Conservation (phyloP, 805 yeast genomes). For the Wickerhamiella sorbophila region DNA sequence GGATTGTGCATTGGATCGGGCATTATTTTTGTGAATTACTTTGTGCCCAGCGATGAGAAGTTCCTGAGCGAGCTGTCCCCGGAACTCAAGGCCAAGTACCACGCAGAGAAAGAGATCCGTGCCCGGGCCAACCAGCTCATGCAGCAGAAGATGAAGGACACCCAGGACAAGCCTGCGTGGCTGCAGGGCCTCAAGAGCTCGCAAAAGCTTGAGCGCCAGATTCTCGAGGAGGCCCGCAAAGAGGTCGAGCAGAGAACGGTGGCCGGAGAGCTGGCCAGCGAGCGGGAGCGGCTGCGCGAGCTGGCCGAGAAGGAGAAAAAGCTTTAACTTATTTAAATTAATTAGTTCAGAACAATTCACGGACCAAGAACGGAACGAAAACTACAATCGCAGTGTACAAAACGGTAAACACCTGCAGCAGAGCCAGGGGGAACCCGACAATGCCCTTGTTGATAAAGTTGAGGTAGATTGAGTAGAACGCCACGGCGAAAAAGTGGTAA, state of each 20-base stretch:
- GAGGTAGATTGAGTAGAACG: slow-evolving; percentile 62
- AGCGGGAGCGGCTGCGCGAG: slow-evolving; percentile 13
- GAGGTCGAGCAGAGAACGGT: slow-evolving; percentile 13
- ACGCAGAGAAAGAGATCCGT: slow-evolving; percentile 31
- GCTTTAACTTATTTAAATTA: neutral
- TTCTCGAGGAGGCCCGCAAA: slow-evolving; percentile 18
- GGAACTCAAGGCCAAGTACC: slow-evolving; percentile 65
- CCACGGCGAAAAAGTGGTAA: slow-evolving; percentile 81
- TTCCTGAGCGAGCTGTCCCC: slow-evolving; percentile 64
- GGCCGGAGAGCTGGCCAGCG: slow-evolving; percentile 8
- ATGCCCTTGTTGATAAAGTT: slow-evolving; percentile 57
- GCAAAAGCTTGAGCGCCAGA: slow-evolving; percentile 17
- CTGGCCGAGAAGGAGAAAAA: slow-evolving; percentile 18
- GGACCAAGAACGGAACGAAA: slow-evolving; percentile 58
- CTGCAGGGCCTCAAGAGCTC: slow-evolving; percentile 20
- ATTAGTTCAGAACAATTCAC: slow-evolving; percentile 15
- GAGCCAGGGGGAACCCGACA: slow-evolving; percentile 51
- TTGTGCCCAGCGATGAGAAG: slow-evolving; percentile 78
- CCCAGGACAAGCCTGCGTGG: slow-evolving; percentile 21
- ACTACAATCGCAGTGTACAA: slow-evolving; percentile 61
- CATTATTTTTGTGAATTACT: slow-evolving; percentile 50
- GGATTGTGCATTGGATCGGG: slow-evolving; percentile 54
- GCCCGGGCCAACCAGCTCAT: slow-evolving; percentile 15
- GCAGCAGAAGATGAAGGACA: slow-evolving; percentile 13
- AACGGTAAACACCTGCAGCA: slow-evolving; percentile 53